Conservation (phyloP, 2,329 filamentous ascomycete genomes). For the Alternaria longipes region DNA sequence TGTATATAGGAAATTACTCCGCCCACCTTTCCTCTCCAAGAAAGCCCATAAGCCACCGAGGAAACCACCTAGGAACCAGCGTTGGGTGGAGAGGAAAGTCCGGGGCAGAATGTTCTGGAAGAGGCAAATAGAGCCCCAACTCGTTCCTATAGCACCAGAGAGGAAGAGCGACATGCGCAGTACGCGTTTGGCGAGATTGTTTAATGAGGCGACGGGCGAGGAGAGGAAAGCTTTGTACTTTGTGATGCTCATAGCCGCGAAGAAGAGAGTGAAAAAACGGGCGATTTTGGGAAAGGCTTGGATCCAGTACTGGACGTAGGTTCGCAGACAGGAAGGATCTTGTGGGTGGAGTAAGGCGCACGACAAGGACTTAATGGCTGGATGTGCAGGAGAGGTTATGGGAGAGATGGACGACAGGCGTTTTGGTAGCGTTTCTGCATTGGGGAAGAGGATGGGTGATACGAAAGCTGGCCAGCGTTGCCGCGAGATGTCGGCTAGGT, state of each 20-base stretch:
- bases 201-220: slow-evolving; percentile 72
- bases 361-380: slow-evolving; percentile 82
- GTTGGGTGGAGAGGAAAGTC: slow-evolving; percentile 77
- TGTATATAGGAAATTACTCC: slow-evolving; percentile 79
- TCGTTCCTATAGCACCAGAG: slow-evolving; percentile 83
- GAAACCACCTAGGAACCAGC: slow-evolving; percentile 90
- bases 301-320: slow-evolving; percentile 88
- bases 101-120: slow-evolving; percentile 83
- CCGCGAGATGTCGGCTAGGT: slow-evolving; percentile 79
- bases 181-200: slow-evolving; percentile 71
- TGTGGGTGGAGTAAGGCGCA: slow-evolving; percentile 89
- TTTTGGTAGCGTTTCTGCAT: slow-evolving; percentile 68
- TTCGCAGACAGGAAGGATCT: slow-evolving; percentile 87
- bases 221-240: slow-evolving; percentile 73
- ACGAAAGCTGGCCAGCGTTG: slow-evolving; percentile 88
- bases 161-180: slow-evolving; percentile 80
- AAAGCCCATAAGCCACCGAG: slow-evolving; percentile 86
- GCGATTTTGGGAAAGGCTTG: slow-evolving; percentile 80
- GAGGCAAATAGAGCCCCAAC: slow-evolving; percentile 89
- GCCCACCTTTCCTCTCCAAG: slow-evolving; percentile 68
- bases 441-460: slow-evolving; percentile 86
- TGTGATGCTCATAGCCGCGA: slow-evolving; percentile 75
- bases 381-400: slow-evolving; percentile 84
- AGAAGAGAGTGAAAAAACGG: slow-evolving; percentile 79
- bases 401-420: slow-evolving; percentile 75